Evolutionary conservation across 2,329 filamentous ascomycete genomes (phyloP), one percentile per base, ranked within the genome.

Genomic region (Colletotrichum sp.): DNA sequence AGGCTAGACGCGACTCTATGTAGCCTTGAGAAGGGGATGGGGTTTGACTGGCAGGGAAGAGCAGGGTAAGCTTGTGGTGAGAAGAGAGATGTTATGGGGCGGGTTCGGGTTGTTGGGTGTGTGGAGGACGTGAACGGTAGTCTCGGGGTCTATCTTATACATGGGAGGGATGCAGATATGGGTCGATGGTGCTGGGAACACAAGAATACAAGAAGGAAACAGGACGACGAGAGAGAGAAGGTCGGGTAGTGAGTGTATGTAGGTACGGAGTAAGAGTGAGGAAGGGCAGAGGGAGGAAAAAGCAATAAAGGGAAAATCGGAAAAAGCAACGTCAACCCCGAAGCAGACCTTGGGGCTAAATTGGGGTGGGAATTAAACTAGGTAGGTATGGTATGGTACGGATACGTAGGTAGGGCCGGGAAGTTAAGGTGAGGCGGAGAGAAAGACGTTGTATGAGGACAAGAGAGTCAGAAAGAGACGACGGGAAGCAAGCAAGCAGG

Each of bases 61-160:
- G 49, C 66, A 66, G 65, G 75, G 75, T 70, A 75, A 67, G 71
- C 67, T 65, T 74, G 71, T 67, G 75, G 66, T 67, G 34, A 36
- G 64, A 59, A 59, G 70, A 65, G 75, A 71, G 71, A 75, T 44
- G 69, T 30, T 76, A 70, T 57, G 59, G 74, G 71, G 71, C 60
- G 66, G 60, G 60, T 66, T 75, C 65, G 65, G 69, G 26, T 62
- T 60, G 49, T 71, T 75, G 71, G 60, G 57, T 63, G 57, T 63
- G 71, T 77, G 75, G 52, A 75, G 75, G 75, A 62, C 21, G 65
- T 70, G 67, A 75, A 70, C n/a, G 65, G 75, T 67, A 71, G 65
- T 67, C 65, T 75, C 67, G 39, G 71, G 71, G 75, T 76, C 72
- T 63, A 66, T 75, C 71, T 75, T 71, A 77, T 75, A 77, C 75